Base-by-base conservation (phyloP, 352 stramenopile genomes). In the Bremia lactucae region DNA sequence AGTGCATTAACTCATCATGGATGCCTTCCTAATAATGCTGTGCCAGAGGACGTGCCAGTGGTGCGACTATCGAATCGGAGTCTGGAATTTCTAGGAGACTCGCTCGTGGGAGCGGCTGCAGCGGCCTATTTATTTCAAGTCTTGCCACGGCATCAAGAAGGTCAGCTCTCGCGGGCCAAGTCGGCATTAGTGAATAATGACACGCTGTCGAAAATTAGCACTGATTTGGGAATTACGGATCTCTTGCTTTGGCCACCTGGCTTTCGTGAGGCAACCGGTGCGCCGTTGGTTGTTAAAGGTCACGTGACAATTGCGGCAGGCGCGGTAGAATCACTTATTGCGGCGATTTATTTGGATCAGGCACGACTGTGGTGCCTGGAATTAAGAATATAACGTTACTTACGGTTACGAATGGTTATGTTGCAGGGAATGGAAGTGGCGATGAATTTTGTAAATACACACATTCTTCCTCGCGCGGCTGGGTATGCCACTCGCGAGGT, bases 1-100 rank as follows among this genome's bases (percentile, higher is more conserved):
- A 83, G 72, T 36, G 76, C 79, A 38, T 44, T 89, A 23, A 82
- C 72, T 6, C 79, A 92, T 39, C 76, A 87, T 36, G 77, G 79
- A n/a, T 68, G 62, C 21, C 56, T 89, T n/a, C 51, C 55, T 4
- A 55, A 62, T 26, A 51, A 64, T 39, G 44, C 62, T 5, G 48
- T 88, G 20, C 57, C 61, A 0, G 21, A 50, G 1, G 46, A 58
- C 8, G 55, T 87, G 4, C 62, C 65, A 1, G 58, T 68, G 3
- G 64, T 83, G 23, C 76, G 79, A 11, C 49, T 86, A 8, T 83
- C 79, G 33, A 92, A 92, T 46, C 74, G 79, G 21, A 86, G 72
- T 53, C 55, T 92, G 14, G 79, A 92, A 52, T 89, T 86, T 42
- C 59, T 92, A 1, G 79, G 79, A 20, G 79, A 92, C 55, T 85